Evolutionary conservation across 2,329 filamentous ascomycete genomes (phyloP), one percentile per base, ranked within the genome.

Genomic region (Stachybotrys elegans): DNA sequence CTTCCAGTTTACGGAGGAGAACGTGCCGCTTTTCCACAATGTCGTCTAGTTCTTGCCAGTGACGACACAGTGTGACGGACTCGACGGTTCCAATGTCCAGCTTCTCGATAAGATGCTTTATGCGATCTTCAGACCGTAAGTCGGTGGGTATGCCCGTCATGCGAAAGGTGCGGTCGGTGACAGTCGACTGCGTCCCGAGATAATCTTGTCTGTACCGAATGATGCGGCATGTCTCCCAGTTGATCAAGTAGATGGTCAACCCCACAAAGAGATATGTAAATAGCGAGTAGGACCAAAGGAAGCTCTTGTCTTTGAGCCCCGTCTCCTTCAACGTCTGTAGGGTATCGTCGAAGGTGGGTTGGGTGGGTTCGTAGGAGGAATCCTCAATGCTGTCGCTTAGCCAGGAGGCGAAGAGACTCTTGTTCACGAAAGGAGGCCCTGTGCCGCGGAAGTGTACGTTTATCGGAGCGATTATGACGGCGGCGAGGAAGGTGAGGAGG

Each of bases 191-290:
- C 19, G 84, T 89, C 12, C 93, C 93, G 9, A 98, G 76, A 59
- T 96, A 98, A 46, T 90, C 83, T 63, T 98, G 93, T 20, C 93
- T 77, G 22, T 92, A 79, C 45, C 84, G 79, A 51, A 97, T 94
- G 42, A 98, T 85, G 47, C 83, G 85, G 53, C 85, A 81, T 0
- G 93, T 97, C 66, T 95, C 85, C 34, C 78, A 77, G 46, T 92
- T 81, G 56, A 97, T 82, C 53, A 92, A 79, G 60, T 91, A 95
- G 12, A 96, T 71, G 0, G 88, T 86, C 34, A 97, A 68, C 2
- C 73, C 80, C 6, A 86, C 92, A 63, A 97, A 98, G 41, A 97
- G 75, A 69, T 96, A 98, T 2, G 90, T 88, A 56, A 98, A 98
- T n/a, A 87, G 73, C 13, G 95, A 79, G 58, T 97, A 96, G 57